Evolutionary conservation across 2,329 filamentous ascomycete genomes (phyloP).

Genomic region (Hymenoscyphus albidus): DNA sequence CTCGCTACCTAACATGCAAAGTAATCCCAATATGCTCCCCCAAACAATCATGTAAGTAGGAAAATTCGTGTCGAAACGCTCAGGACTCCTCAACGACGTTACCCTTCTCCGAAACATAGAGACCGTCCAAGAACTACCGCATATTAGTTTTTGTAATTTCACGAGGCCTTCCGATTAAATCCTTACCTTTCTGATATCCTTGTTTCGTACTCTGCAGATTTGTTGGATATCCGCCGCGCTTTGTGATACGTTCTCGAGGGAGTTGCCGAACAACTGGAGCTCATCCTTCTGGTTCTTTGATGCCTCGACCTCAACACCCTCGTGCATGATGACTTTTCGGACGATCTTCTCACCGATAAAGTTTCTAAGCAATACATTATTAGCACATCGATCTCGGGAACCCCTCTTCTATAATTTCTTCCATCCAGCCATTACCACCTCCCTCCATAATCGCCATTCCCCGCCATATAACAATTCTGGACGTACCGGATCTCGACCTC

Average conservation of each 20-base stretch:
- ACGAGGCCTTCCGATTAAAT: background rate
- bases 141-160: background rate
- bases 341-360: constrained; percentile 99
- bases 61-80: constrained; percentile 24
- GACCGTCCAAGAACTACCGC: constrained; percentile 92
- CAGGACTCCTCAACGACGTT: constrained; percentile 72
- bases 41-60: constrained; percentile 29
- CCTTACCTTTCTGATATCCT: constrained; percentile 98
- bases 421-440: background rate
- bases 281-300: constrained; percentile 97
- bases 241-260: constrained; percentile 95
- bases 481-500: constrained; percentile 97
- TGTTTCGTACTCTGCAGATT: constrained; percentile 99
- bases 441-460: background rate
- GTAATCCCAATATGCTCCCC: constrained; percentile 30
- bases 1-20: constrained; percentile 36
- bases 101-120: constrained; percentile 98
- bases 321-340: constrained; percentile 82
- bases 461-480: constrained; percentile 8
- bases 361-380: constrained; percentile 56
- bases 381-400: background rate
- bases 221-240: constrained; percentile 99
- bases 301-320: constrained; percentile 84
- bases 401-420: background rate
- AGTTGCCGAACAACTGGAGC: constrained; percentile 90